Percentiles rank a stretch among this genome's conserved stretches.
These are phyloP conservation scores for Monosporascus ibericus DNA, from an alignment of 2,329 filamentous ascomycete genomes.

Conservation along the genomic window DNA sequence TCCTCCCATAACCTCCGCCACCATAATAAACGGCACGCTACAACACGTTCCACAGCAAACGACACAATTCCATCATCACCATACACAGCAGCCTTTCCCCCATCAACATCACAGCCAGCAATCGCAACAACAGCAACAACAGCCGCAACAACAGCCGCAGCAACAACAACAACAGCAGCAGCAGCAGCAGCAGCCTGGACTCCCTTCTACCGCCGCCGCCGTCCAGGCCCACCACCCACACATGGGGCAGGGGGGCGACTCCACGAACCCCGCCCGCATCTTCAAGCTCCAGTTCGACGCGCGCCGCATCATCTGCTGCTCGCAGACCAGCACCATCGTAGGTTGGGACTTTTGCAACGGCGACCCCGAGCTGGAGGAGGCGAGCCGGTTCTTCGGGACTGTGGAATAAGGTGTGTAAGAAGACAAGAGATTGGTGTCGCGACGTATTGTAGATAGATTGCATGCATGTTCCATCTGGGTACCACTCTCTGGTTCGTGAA, in stretches of 20 bases:
- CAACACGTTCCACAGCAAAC: conserved; percentile 1
- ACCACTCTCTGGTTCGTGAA: too few species aligned
- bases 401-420: conserved; percentile 36
- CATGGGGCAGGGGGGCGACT: conserved; percentile 34
- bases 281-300: conserved; percentile 98
- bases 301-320: conserved; percentile 87
- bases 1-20: conserved; percentile 4
- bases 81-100: not conserved
- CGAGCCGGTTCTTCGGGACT: conserved; percentile 68
- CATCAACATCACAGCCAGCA: conserved; percentile 8
- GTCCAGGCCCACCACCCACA: conserved; percentile 34
- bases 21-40: not conserved
- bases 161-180: conserved; percentile 1
- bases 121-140: conserved; percentile 1
- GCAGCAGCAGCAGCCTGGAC: conserved; percentile 3
- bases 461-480: too few species aligned
- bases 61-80: conserved; percentile 3
- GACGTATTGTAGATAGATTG: not conserved
- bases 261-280: conserved; percentile 53
- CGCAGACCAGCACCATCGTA: conserved; percentile 84
- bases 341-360: conserved; percentile 96
- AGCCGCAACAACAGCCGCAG: conserved; percentile 4
- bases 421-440: not conserved
- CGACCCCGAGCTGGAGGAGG: conserved; percentile 73
- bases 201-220: too few species aligned